A percentile compares a stretch with the other conserved stretches of the same genome.
These are phyloP conservation scores for Agapanthus africanus DNA, from an alignment of 106 monocot genomes.

Conservation along the genomic window DNA sequence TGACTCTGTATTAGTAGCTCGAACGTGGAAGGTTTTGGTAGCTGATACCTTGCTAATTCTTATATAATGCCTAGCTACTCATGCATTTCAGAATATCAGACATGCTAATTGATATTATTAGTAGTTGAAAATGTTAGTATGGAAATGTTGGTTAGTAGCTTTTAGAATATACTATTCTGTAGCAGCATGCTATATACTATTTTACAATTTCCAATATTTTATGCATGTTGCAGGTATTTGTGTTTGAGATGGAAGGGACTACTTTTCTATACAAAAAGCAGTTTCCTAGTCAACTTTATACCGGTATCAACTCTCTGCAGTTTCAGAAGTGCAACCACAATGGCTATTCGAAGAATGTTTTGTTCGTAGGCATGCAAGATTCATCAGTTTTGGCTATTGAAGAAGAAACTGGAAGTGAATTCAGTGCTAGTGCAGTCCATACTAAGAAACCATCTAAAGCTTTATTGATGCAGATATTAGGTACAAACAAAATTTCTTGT, in stretches of 20 bases:
- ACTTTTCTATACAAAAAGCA: conserved; percentile 62
- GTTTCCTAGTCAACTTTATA: conserved; percentile 39
- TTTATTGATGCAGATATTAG: conserved; percentile 61
- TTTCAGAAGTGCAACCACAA: conserved; percentile 40
- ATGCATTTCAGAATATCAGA: not conserved
- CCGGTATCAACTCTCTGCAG: conserved; percentile 48
- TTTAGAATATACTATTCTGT: not conserved
- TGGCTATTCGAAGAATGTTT: conserved; percentile 41
- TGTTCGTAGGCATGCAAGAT: conserved; percentile 60
- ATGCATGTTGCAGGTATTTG: conserved; percentile 44
- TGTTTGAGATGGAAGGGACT: conserved; percentile 45
- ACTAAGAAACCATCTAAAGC: conserved; percentile 58
- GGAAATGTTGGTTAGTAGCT: not conserved
- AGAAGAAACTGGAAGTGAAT: conserved; percentile 47
- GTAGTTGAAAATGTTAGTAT: not conserved
- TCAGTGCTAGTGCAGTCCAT: conserved; percentile 30
- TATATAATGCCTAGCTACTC: not conserved
- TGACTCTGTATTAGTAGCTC: too few relatives aligned
- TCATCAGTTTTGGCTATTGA: conserved; percentile 61
- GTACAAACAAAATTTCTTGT: conserved; percentile 16
- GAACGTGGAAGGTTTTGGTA: too few relatives aligned
- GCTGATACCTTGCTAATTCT: not conserved
- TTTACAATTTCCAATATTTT: conserved; percentile 9
- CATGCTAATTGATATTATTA: not conserved
- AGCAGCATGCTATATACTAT: not conserved